phyloP scores from a whole-genome alignment of 768 basidiomycete genomes.

The Sporobolomyces phaffii region DNA sequence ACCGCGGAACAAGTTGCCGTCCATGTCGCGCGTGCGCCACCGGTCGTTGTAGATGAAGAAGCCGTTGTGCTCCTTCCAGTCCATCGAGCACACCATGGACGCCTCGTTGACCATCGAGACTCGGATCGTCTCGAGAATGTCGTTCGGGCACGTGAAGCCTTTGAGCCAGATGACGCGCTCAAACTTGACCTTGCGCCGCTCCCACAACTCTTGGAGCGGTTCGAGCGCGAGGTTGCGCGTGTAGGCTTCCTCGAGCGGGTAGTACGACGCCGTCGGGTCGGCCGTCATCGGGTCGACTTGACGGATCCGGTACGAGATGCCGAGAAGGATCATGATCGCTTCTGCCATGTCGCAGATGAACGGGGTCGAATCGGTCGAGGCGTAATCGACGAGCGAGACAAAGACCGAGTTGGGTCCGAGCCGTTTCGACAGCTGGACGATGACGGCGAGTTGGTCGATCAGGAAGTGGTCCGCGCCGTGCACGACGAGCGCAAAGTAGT shows the following conservation, averaged over 20 bases:
- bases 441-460: slow-evolving; percentile 95
- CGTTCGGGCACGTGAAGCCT: slow-evolving; percentile 97
- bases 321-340: slow-evolving; percentile 84
- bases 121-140: slow-evolving; percentile 90
- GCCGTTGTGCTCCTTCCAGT: slow-evolving; percentile 97
- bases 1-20: slow-evolving; percentile 95
- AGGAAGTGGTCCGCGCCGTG: slow-evolving; percentile 99
- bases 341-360: slow-evolving; percentile 92
- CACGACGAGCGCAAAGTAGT: slow-evolving; percentile 89
- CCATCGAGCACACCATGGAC: slow-evolving; percentile 99
- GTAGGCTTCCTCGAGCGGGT: slow-evolving; percentile 89
- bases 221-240: slow-evolving; percentile 88
- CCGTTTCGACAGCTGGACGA: slow-evolving; percentile 87
- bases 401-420: slow-evolving; percentile 85
- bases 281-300: slow-evolving; percentile 88
- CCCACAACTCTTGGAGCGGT: slow-evolving; percentile 73
- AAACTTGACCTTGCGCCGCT: slow-evolving; percentile 73
- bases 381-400: slow-evolving; percentile 96
- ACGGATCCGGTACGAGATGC: slow-evolving; percentile 85
- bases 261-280: slow-evolving; percentile 81
- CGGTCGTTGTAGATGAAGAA: slow-evolving; percentile 98
- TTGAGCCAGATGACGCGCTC: slow-evolving; percentile 93
- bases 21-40: slow-evolving; percentile 96
- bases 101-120: slow-evolving; percentile 85
- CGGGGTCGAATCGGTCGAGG: slow-evolving; percentile 88